Conservation (phyloP, 306 rosid genomes). For the Inga leiocalycina region DNA sequence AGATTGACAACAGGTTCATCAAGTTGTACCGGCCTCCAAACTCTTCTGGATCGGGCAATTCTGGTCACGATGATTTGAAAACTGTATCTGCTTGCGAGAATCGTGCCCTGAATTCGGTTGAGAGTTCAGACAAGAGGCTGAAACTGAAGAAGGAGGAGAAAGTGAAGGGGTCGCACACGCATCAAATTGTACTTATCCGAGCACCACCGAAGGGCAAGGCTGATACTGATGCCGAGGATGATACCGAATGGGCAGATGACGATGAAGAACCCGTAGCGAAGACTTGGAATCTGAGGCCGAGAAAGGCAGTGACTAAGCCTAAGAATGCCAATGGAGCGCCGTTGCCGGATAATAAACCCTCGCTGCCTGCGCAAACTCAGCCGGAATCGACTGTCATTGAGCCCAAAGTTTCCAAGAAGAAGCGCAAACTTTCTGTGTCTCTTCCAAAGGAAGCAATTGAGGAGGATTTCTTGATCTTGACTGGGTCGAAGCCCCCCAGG, state of each 20-base stretch:
- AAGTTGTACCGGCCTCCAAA: background rate
- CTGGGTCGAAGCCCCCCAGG: conserved; percentile 35
- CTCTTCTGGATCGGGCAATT: background rate
- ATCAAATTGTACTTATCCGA: conserved; percentile 15
- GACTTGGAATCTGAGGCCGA: conserved; percentile 50
- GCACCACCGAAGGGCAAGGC: background rate
- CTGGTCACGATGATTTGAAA: background rate
- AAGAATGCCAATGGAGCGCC: conserved; percentile 5
- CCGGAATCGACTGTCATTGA: background rate
- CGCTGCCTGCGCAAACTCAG: background rate
- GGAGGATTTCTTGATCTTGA: conserved; percentile 33
- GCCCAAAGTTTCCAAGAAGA: conserved; percentile 2
- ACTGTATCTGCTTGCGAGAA: background rate
- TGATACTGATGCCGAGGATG: background rate
- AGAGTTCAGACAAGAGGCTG: background rate
- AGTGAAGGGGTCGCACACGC: background rate
- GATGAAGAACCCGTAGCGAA: background rate
- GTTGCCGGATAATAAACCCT: background rate
- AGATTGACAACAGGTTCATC: background rate
- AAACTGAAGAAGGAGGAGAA: background rate
- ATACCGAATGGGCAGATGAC: background rate
- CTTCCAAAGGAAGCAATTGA: conserved; percentile 41
- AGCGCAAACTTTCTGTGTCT: conserved; percentile 19
- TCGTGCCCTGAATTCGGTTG: background rate
- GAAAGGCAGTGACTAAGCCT: conserved; percentile 24